Percentiles rank a stretch among this genome's conserved stretches.
phyloP scores from a whole-genome alignment of 139 green algal species.

The Pseudopediastrum boryanum region DNA sequence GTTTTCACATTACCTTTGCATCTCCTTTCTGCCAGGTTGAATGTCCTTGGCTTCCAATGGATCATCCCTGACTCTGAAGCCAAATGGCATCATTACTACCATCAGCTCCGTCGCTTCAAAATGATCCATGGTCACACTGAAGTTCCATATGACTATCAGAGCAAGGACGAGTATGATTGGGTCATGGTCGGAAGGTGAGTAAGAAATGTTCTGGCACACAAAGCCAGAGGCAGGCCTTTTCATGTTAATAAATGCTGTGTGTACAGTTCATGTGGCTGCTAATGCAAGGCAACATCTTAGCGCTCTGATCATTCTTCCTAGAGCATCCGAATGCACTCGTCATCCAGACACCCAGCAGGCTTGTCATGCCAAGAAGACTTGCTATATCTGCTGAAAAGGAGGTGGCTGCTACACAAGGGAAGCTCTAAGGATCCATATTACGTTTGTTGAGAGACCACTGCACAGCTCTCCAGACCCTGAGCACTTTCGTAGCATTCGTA shows the following conservation, averaged over 20 bases:
- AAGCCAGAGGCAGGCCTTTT: too few relatives aligned
- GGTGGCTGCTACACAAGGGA: too few relatives aligned
- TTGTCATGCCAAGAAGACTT: neutral
- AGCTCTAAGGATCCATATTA: neutral
- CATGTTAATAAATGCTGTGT: neutral
- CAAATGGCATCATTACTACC: constrained; percentile 42
- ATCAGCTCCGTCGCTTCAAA: constrained; percentile 38
- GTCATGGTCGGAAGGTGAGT: neutral
- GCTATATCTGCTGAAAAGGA: neutral
- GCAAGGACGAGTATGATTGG: constrained; percentile 7
- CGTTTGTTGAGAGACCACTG: neutral
- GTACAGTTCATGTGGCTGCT: neutral
- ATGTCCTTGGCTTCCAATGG: constrained; percentile 44
- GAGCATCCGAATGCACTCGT: neutral
- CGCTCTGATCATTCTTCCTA: neutral
- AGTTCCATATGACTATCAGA: neutral
- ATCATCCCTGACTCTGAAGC: constrained; percentile 30
- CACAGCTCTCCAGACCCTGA: neutral
- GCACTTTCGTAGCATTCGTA: too few relatives aligned
- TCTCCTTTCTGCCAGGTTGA: constrained; percentile 8
- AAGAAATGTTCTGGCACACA: too few relatives aligned
- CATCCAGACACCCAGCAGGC: neutral
- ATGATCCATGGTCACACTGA: constrained; percentile 31
- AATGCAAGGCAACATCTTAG: neutral
- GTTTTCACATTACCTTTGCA: neutral